phyloP scores from a whole-genome alignment of 306 rosid genomes.

The Trichosanthes truncata region DNA sequence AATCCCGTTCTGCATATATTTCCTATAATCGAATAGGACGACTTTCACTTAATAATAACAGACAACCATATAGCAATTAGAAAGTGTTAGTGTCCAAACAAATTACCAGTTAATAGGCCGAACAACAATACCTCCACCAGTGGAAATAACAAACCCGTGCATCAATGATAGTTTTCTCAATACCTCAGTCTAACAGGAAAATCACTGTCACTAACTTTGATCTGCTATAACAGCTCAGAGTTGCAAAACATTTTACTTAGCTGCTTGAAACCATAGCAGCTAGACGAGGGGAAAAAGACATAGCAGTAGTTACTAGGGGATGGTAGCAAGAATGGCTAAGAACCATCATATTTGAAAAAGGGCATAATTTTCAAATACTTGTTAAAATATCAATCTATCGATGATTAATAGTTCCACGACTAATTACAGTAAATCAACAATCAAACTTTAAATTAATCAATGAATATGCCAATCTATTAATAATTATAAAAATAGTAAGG shows the following conservation, averaged over 20 bases:
- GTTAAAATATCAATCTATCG: background rate
- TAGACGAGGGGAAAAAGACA: background rate
- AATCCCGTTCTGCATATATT: slow-evolving; percentile 76
- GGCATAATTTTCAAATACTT: background rate
- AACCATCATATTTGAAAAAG: background rate
- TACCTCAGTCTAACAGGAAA: slow-evolving; percentile 57
- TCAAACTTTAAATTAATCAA: background rate
- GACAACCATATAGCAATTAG: background rate
- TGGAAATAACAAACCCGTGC: slow-evolving; percentile 65
- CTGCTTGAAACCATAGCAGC: slow-evolving; percentile 1
- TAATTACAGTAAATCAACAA: background rate
- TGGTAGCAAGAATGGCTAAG: background rate
- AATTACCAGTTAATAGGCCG: slow-evolving; percentile 87
- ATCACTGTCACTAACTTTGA: slow-evolving; percentile 14
- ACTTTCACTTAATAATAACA: background rate
- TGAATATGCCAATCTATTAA: background rate
- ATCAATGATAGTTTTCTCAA: slow-evolving; percentile 52
- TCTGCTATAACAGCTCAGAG: slow-evolving; percentile 4
- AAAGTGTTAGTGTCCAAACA: background rate
- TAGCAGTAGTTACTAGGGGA: background rate
- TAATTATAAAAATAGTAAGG: background rate
- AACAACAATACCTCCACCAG: slow-evolving; percentile 93
- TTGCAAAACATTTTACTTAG: background rate
- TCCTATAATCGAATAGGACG: slow-evolving; percentile 33
- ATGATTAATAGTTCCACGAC: background rate